Base-by-base conservation (phyloP, 192 early-diverging fungal genomes). In the Piromyces sp. region DNA sequence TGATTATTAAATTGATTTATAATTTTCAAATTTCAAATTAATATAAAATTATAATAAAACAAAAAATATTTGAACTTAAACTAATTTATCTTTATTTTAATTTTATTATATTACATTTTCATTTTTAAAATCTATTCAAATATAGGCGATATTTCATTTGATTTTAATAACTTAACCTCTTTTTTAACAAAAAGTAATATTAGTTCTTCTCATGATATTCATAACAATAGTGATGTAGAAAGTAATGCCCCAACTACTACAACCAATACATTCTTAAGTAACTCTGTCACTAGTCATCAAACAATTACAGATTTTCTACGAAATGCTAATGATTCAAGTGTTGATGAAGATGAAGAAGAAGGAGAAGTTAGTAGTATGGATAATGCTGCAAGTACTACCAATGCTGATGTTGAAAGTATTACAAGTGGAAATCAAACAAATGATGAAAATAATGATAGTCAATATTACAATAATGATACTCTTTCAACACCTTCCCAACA, bases 381-480 rank as follows among this genome's bases (percentile, higher is more conserved):
- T 68, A 26, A 68, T 68, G 17, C 51, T 9, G n/a, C 31, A 2
- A 38, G 31, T 31, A 29, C 80, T n/a, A 19, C 22, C 2, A 19
- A n/a, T n/a, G 80, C 80, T 9, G 26, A 31, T 38, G 28, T 22
- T 11, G 36, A 19, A 22, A 31, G 80, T 31, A 26, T 80, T 30
- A 83, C 86, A 0, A 81, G 82, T 22, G 83, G 84, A 28, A 82
- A 79, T 84, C 84, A 13, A 29, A 85, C 83, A 40, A 22, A 84
- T 79, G 84, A 89, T 30, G 31, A 33, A 33, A 90, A 92, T n/a
- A 80, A 86, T 30, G 85, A 86, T 13, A 83, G 82, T 37, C 58
- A 30, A 84, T 86, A 84, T 83, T 83, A 30, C 11, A 30, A 82
- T 84, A 29, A 82, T 85, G 28, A 17, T 9, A n/a, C 51, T 26